Conservation (phyloP, 129 eudicot species). For the Flaveria brownii region DNA sequence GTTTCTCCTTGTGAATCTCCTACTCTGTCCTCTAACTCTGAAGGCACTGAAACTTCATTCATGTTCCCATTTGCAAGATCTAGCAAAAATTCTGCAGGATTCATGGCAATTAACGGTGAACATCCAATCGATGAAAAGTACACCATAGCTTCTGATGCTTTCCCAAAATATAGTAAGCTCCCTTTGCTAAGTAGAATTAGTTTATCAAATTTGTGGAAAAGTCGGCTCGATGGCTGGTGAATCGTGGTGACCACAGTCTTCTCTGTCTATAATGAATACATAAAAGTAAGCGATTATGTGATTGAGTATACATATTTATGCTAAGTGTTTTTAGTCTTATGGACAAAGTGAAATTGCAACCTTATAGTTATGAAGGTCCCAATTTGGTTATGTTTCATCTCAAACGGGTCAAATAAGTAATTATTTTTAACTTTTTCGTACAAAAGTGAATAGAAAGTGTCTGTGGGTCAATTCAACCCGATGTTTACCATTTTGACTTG, state of each 20-base stretch:
- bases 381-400: neutral
- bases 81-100: conserved; percentile 89
- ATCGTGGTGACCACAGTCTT: conserved; percentile 92
- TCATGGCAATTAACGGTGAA: conserved; percentile 85
- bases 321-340: no score
- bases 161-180: conserved; percentile 80
- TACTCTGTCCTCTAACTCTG: conserved; percentile 83
- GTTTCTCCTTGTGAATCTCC: conserved; percentile 59
- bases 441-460: neutral
- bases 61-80: conserved; percentile 95
- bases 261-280: conserved; percentile 53
- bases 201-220: conserved; percentile 90
- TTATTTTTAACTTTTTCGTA: neutral
- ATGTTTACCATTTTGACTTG: neutral
- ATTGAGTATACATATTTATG: neutral
- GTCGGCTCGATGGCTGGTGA: conserved; percentile 98
- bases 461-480: neutral
- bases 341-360: no score
- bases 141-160: conserved; percentile 78
- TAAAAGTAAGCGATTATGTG: neutral
- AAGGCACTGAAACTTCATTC: conserved; percentile 86
- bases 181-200: conserved; percentile 85
- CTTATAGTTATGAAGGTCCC: no score
- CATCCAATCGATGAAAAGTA: conserved; percentile 96
- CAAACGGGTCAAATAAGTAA: neutral